Conservation (phyloP, 176 grass and related monocot species). For the Bolboschoenus planiculmis region DNA sequence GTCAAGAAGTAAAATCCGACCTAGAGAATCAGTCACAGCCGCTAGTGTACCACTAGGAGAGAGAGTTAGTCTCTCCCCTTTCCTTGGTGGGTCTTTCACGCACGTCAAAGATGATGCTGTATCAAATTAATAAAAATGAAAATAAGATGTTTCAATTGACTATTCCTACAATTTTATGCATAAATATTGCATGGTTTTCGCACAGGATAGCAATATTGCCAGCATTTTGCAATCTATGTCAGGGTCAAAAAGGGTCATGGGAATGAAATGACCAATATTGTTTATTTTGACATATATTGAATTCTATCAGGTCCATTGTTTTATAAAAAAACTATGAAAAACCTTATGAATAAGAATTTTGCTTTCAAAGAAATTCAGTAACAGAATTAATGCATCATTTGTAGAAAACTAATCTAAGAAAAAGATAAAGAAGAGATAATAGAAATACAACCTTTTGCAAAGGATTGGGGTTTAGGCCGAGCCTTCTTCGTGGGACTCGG, state of each 20-base stretch:
- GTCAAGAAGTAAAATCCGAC: slow-evolving; percentile 77
- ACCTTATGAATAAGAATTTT: not conserved
- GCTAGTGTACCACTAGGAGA: slow-evolving; percentile 91
- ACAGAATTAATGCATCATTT: not conserved
- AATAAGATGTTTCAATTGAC: not conserved
- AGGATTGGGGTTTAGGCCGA: slow-evolving; percentile 68
- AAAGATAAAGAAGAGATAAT: slow-evolving; percentile 23
- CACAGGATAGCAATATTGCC: not conserved
- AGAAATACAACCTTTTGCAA: slow-evolving; percentile 75
- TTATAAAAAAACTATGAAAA: not conserved
- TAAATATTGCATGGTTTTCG: not conserved
- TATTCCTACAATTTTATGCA: not conserved
- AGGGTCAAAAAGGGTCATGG: not conserved
- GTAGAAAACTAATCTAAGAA: not conserved
- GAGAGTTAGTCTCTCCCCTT: slow-evolving; percentile 79
- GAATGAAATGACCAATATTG: not conserved
- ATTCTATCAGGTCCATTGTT: not conserved
- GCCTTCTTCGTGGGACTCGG: slow-evolving; percentile 58
- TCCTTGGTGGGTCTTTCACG: slow-evolving; percentile 81
- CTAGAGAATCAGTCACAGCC: slow-evolving; percentile 93
- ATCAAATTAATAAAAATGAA: slow-evolving; percentile 26
- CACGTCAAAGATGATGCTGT: slow-evolving; percentile 83
- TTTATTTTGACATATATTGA: not conserved
- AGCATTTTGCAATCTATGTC: not conserved
- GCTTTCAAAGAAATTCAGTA: not conserved